Conservation (phyloP, 2,329 filamentous ascomycete genomes). For the Colletotrichum liaoningense region DNA sequence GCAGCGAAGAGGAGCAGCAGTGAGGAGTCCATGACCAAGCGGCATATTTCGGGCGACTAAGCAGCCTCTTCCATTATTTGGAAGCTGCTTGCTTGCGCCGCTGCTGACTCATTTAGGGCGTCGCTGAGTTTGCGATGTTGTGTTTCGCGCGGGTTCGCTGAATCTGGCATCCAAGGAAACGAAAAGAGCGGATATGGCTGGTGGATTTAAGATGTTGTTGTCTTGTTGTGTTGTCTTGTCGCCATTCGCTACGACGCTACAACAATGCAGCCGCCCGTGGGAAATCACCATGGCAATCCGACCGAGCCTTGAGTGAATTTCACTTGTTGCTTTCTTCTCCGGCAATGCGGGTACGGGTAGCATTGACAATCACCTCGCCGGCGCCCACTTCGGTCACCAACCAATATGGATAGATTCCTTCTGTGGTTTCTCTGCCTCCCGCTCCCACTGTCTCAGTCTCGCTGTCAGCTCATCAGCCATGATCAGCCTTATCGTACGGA, state of each 20-base stretch:
- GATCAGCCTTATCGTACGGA: background rate
- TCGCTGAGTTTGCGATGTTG: background rate
- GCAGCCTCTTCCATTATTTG: background rate
- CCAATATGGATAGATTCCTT: background rate
- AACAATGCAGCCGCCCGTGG: slow-evolving; percentile 8
- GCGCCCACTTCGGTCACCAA: background rate
- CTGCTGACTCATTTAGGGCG: background rate
- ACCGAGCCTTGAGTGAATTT: background rate
- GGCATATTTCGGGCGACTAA: background rate
- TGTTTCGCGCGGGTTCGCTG: background rate
- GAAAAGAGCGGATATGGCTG: background rate
- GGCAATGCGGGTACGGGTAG: slow-evolving; percentile 13
- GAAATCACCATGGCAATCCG: slow-evolving; percentile 27
- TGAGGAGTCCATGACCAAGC: slow-evolving; percentile 5
- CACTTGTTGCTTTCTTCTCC: background rate
- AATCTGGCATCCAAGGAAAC: background rate
- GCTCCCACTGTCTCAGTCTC: background rate
- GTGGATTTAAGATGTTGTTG: slow-evolving; percentile 9
- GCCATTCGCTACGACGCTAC: slow-evolving; percentile 25
- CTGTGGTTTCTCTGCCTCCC: slow-evolving; percentile 9
- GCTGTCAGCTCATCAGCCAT: background rate
- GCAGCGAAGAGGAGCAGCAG: slow-evolving; percentile 17
- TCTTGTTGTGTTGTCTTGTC: slow-evolving; percentile 31
- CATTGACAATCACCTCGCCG: background rate
- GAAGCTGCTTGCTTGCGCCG: background rate